These are phyloP conservation scores for Daldinia loculata DNA, from an alignment of 495 filamentous ascomycete genomes.

Conservation along the genomic window DNA sequence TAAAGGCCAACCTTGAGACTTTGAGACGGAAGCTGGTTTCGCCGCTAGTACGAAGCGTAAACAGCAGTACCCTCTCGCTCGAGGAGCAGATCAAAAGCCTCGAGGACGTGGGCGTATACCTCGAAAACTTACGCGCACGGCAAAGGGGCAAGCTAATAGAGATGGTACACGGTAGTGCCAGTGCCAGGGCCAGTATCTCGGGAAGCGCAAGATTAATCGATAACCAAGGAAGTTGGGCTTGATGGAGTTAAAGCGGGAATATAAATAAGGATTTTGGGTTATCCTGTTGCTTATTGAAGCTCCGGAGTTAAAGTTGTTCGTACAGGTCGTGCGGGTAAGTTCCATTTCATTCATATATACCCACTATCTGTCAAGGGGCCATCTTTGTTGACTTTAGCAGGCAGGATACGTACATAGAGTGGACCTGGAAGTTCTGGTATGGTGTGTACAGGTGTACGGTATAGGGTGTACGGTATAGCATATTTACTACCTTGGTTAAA, in stretches of 20 bases:
- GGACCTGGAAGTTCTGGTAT: not conserved
- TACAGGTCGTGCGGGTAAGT: slow-evolving; percentile 35
- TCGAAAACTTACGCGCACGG: slow-evolving; percentile 73
- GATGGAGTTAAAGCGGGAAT: slow-evolving; percentile 9
- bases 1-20: slow-evolving; percentile 83
- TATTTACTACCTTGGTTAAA: not conserved
- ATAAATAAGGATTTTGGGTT: not conserved
- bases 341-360: not conserved
- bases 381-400: slow-evolving; percentile 9
- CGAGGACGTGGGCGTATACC: slow-evolving; percentile 77
- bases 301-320: slow-evolving; percentile 26
- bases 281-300: slow-evolving; percentile 3
- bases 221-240: slow-evolving; percentile 21
- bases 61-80: slow-evolving; percentile 71
- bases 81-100: slow-evolving; percentile 86
- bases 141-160: slow-evolving; percentile 88
- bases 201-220: slow-evolving; percentile 28
- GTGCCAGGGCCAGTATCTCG: slow-evolving; percentile 22
- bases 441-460: slow-evolving; percentile 18
- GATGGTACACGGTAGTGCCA: slow-evolving; percentile 72
- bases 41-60: slow-evolving; percentile 77
- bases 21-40: slow-evolving; percentile 80
- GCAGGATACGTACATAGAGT: slow-evolving; percentile 12
- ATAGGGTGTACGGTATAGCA: slow-evolving; percentile 8
- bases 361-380: not conserved